phyloP scores from a whole-genome alignment of 345 rosid species.

The Durio zibethinus region DNA sequence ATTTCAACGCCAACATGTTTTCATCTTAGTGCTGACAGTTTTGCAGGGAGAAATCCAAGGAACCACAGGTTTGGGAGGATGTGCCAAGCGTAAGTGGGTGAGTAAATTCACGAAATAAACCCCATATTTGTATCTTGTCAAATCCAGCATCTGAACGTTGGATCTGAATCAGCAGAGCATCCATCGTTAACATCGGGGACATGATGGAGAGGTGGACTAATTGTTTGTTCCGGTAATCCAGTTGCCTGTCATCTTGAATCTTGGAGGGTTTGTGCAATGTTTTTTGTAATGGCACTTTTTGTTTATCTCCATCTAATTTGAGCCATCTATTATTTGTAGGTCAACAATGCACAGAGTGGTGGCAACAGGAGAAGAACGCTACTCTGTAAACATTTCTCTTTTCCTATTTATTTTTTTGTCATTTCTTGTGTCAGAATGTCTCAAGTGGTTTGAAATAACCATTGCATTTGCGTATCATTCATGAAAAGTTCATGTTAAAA shows the following conservation, averaged over 20 bases:
- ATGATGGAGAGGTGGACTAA: slow-evolving; percentile 94
- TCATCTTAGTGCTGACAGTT: slow-evolving; percentile 38
- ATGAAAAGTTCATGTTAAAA: not conserved
- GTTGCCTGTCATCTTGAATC: not conserved
- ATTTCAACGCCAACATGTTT: not conserved
- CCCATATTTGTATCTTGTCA: not conserved
- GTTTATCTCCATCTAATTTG: not conserved
- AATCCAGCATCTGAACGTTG: not conserved
- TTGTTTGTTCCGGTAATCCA: slow-evolving; percentile 59
- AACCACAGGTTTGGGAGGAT: slow-evolving; percentile 67
- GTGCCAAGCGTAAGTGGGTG: slow-evolving; percentile 61
- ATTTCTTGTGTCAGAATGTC: not conserved
- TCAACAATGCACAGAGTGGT: slow-evolving; percentile 85
- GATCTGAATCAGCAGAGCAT: slow-evolving; percentile 46
- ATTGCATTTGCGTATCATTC: not conserved
- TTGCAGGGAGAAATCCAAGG: slow-evolving; percentile 61
- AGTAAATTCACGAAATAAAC: no score
- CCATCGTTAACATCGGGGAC: slow-evolving; percentile 74
- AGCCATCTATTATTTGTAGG: slow-evolving; percentile 29
- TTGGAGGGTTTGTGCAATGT: not conserved
- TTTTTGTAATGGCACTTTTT: not conserved
- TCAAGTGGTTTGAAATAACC: not conserved
- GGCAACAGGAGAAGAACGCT: slow-evolving; percentile 69
- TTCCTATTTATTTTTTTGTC: not conserved
- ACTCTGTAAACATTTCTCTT: slow-evolving; percentile 42